phyloP scores from a whole-genome alignment of 1,284 basidiomycete species.

The Cutaneotrichosporon spelunceum region DNA sequence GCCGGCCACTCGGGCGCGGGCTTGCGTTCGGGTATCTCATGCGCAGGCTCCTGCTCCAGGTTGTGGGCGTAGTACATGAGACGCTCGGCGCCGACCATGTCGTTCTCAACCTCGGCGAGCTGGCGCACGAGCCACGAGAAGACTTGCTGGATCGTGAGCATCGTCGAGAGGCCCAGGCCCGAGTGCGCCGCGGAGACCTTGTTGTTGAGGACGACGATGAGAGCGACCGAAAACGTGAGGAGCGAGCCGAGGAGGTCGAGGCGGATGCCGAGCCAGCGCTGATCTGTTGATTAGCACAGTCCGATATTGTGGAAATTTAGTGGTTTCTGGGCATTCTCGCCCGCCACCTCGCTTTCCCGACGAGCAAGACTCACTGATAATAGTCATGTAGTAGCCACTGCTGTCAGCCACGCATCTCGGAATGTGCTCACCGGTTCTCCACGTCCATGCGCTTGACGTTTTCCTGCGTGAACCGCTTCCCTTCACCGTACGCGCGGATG shows the following conservation, averaged over 20 bases:
- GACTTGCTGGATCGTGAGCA: slow-evolving; percentile 54
- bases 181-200: slow-evolving; percentile 74
- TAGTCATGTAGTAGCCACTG: not conserved
- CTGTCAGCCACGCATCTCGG: not conserved
- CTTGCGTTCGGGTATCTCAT: slow-evolving; percentile 61
- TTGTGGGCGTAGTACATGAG: slow-evolving; percentile 65
- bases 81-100: slow-evolving; percentile 88
- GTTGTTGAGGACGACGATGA: slow-evolving; percentile 71
- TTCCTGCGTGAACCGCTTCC: slow-evolving; percentile 66
- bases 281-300: slow-evolving; percentile 22
- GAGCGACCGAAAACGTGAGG: slow-evolving; percentile 72
- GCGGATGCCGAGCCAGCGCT: slow-evolving; percentile 84
- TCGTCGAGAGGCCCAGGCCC: slow-evolving; percentile 54
- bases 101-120: slow-evolving; percentile 79
- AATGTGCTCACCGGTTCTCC: slow-evolving; percentile 66
- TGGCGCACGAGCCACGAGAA: slow-evolving; percentile 83
- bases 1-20: slow-evolving; percentile 66
- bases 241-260: slow-evolving; percentile 77
- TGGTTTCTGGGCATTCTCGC: not conserved
- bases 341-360: not conserved
- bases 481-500: slow-evolving; percentile 78
- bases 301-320: not conserved
- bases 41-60: slow-evolving; percentile 74
- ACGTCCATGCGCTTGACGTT: slow-evolving; percentile 76
- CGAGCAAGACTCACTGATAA: not conserved